A percentile compares a stretch with the other conserved stretches of the same genome.
Evolutionary conservation across 208 protist species (phyloP).

Genomic region (Trypanosoma cruzi): DNA sequence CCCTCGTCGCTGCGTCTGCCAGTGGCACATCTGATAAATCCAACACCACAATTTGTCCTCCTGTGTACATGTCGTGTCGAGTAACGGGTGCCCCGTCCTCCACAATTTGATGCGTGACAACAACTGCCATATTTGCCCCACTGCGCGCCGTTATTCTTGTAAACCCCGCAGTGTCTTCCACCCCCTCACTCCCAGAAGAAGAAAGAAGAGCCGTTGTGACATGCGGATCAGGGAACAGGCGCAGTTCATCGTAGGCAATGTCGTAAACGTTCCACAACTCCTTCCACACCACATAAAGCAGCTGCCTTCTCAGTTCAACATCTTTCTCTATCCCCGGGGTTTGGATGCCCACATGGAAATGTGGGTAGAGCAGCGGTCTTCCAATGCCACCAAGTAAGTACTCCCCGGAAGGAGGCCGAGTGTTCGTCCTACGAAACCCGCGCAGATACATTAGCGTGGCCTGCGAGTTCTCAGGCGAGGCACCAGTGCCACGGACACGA

Average conservation of each 20-base stretch:
- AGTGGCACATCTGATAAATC: slow-evolving; percentile 48
- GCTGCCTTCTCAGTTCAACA: background rate
- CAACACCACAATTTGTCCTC: slow-evolving; percentile 40
- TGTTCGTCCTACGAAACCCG: slow-evolving; percentile 73
- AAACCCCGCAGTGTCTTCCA: slow-evolving; percentile 26
- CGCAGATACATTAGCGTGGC: slow-evolving; percentile 71
- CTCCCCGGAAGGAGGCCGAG: slow-evolving; percentile 26
- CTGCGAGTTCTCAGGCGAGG: slow-evolving; percentile 86
- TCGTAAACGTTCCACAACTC: slow-evolving; percentile 90
- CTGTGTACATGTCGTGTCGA: background rate
- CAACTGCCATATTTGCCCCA: slow-evolving; percentile 40
- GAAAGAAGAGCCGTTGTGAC: slow-evolving; percentile 1
- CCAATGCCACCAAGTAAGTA: slow-evolving; percentile 2
- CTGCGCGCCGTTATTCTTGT: slow-evolving; percentile 25
- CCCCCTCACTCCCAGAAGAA: background rate
- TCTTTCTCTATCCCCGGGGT: slow-evolving; percentile 8
- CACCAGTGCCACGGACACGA: slow-evolving; percentile 78
- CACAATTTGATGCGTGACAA: slow-evolving; percentile 67
- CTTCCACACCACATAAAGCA: slow-evolving; percentile 58
- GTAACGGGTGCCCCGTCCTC: slow-evolving; percentile 7
- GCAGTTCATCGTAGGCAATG: slow-evolving; percentile 81
- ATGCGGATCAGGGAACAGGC: slow-evolving; percentile 41
- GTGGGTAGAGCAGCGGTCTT: slow-evolving; percentile 43
- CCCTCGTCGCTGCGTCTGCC: slow-evolving; percentile 29
- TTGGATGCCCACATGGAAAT: slow-evolving; percentile 70